phyloP scores from a whole-genome alignment of 139 green algal genomes.

The Desmodesmus armatus region DNA sequence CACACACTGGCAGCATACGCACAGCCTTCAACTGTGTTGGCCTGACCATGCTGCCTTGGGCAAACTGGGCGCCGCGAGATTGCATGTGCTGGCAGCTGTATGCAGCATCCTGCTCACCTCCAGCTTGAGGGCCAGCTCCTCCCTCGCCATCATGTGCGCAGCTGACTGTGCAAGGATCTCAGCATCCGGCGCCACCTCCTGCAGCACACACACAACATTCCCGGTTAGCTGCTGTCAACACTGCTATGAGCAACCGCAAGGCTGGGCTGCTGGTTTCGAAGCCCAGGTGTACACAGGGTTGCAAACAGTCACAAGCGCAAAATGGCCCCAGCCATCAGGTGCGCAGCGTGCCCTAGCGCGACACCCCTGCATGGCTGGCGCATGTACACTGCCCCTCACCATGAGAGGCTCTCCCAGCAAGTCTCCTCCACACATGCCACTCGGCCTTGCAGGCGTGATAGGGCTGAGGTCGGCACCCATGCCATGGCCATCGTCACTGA shows the following conservation, averaged over 20 bases:
- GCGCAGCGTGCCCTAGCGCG: neutral
- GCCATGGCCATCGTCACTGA: too few species aligned
- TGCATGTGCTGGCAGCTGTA: too few species aligned
- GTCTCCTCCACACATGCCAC: too few species aligned
- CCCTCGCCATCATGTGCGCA: slow-evolving; percentile 53
- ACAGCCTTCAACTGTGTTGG: too few species aligned
- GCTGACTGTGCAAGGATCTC: slow-evolving; percentile 34
- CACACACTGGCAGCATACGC: too few species aligned
- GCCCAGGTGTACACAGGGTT: neutral
- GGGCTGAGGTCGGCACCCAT: neutral
- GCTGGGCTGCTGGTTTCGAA: neutral
- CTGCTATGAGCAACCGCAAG: neutral
- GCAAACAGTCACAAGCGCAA: neutral
- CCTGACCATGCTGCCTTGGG: too few species aligned
- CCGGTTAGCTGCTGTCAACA: neutral
- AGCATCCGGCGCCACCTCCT: slow-evolving; percentile 35
- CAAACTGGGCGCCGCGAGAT: too few species aligned
- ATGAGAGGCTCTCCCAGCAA: slow-evolving; percentile 28
- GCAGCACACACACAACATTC: neutral
- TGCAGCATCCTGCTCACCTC: too few species aligned
- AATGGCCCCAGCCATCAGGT: neutral
- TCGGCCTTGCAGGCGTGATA: slow-evolving; percentile 17
- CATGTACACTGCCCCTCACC: slow-evolving; percentile 23
- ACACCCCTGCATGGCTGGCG: neutral
- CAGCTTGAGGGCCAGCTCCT: slow-evolving; percentile 65